These are phyloP conservation scores for Xerocomellus amylosporus DNA, from an alignment of 768 basidiomycete genomes.

Conservation along the genomic window DNA sequence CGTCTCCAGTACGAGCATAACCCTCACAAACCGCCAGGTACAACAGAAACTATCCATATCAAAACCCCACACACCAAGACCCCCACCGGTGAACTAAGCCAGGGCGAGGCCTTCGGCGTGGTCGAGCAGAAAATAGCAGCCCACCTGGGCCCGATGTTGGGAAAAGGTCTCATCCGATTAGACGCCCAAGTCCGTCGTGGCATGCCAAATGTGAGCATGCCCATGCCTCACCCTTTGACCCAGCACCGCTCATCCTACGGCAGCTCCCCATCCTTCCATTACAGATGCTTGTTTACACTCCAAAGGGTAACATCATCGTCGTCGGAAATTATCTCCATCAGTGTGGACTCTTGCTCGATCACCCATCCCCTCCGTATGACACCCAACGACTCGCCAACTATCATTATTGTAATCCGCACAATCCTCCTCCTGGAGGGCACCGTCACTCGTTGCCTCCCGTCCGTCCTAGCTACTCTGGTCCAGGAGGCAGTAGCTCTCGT, in stretches of 20 bases:
- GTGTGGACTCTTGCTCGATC: conserved; percentile 69
- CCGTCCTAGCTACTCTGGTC: conserved; percentile 40
- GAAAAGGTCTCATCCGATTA: conserved; percentile 76
- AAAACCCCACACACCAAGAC: conserved; percentile 55
- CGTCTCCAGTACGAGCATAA: conserved; percentile 70
- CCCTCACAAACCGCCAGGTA: conserved; percentile 45
- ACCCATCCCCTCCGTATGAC: conserved; percentile 72
- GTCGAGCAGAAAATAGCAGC: conserved; percentile 85
- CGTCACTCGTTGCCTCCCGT: conserved; percentile 41
- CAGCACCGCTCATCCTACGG: conserved; percentile 6
- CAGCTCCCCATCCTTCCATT: conserved; percentile 82
- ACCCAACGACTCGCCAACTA: conserved; percentile 54
- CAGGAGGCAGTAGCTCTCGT: conserved; percentile 38
- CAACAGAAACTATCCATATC: conserved; percentile 76
- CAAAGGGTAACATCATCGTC: conserved; percentile 85
- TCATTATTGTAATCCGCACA: conserved; percentile 88
- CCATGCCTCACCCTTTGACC: conserved; percentile 20
- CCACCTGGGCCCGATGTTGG: conserved; percentile 77
- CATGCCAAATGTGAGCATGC: conserved; percentile 53
- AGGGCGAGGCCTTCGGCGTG: conserved; percentile 74
- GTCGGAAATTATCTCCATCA: conserved; percentile 75
- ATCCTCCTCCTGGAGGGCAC: conserved; percentile 70
- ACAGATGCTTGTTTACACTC: conserved; percentile 87
- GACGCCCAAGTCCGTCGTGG: conserved; percentile 75
- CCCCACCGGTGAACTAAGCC: conserved; percentile 49